phyloP scores from a whole-genome alignment of 1,284 basidiomycete genomes.

The Xerocomus minutiporus region DNA sequence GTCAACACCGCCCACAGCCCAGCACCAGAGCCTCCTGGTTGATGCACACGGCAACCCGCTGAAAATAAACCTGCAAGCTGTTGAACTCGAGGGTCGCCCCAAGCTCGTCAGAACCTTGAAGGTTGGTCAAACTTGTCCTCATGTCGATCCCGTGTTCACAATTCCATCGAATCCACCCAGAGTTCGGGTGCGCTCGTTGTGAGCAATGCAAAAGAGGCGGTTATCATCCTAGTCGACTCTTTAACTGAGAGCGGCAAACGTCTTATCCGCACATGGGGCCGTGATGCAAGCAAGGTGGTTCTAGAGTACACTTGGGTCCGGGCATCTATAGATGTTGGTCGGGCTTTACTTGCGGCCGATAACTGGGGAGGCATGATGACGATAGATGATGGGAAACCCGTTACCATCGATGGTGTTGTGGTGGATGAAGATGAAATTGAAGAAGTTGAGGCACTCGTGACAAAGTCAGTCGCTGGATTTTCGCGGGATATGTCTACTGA shows the following conservation, averaged over 20 bases:
- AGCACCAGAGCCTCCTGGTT: conserved; percentile 25
- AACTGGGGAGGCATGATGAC: conserved; percentile 52
- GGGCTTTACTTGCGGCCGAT: conserved; percentile 43
- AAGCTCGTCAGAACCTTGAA: conserved; percentile 49
- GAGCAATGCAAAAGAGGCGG: conserved; percentile 44
- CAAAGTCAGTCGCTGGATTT: conserved; percentile 28
- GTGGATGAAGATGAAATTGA: conserved; percentile 34
- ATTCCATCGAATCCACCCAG: conserved; percentile 31
- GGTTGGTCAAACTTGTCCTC: conserved; percentile 31
- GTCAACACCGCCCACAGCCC: conserved; percentile 14
- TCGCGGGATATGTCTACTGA: conserved; percentile 20
- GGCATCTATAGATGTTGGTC: conserved; percentile 38
- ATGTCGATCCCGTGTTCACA: not conserved
- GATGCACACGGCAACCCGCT: conserved; percentile 25
- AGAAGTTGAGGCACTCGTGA: conserved; percentile 36
- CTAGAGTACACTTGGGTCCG: conserved; percentile 46
- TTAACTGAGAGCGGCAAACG: conserved; percentile 46
- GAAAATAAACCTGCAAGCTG: conserved; percentile 49
- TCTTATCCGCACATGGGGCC: conserved; percentile 54
- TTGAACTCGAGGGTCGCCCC: conserved; percentile 45
- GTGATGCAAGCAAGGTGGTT: conserved; percentile 44
- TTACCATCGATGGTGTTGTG: conserved; percentile 33
- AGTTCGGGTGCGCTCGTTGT: conserved; percentile 49
- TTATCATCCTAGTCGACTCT: conserved; percentile 54
- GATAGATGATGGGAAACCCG: conserved; percentile 42